Percentiles rank a stretch among this genome's conserved stretches.
These are phyloP conservation scores for Saitozyma sp. DNA, from an alignment of 768 basidiomycete genomes.

Conservation along the genomic window DNA sequence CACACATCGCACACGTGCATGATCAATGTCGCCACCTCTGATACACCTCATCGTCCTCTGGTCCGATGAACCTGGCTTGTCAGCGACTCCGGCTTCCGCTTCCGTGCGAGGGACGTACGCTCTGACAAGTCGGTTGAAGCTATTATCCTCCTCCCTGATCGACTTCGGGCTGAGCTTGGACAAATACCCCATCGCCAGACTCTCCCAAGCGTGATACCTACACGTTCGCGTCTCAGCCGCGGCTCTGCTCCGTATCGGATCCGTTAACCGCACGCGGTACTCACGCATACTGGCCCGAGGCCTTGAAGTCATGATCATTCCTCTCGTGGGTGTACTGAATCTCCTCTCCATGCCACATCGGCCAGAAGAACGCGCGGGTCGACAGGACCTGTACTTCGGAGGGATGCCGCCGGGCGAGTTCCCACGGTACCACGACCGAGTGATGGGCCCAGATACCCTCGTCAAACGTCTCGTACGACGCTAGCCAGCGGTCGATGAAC, in stretches of 20 bases:
- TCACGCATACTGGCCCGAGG: constrained; percentile 48
- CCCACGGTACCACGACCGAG: constrained; percentile 50
- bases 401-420: constrained; percentile 47
- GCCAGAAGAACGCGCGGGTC: constrained; percentile 53
- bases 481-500: constrained; percentile 51
- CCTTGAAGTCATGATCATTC: constrained; percentile 42
- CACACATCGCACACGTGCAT: background rate
- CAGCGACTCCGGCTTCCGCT: background rate
- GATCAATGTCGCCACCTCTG: constrained; percentile 6
- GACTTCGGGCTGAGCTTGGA: constrained; percentile 38
- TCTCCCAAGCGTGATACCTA: constrained; percentile 55
- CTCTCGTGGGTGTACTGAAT: constrained; percentile 45
- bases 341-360: constrained; percentile 52
- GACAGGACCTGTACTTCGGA: constrained; percentile 49
- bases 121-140: constrained; percentile 49
- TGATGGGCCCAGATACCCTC: constrained; percentile 46
- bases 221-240: constrained; percentile 4
- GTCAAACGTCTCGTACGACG: constrained; percentile 48
- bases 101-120: constrained; percentile 18
- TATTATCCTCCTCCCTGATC: constrained; percentile 42
- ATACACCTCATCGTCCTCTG: constrained; percentile 42
- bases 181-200: constrained; percentile 51
- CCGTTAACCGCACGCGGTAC: constrained; percentile 4
- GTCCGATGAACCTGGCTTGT: constrained; percentile 38
- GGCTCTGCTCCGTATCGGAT: background rate